These are phyloP conservation scores for Candida lessepsii DNA, from an alignment of 805 yeast species.

Conservation along the genomic window DNA sequence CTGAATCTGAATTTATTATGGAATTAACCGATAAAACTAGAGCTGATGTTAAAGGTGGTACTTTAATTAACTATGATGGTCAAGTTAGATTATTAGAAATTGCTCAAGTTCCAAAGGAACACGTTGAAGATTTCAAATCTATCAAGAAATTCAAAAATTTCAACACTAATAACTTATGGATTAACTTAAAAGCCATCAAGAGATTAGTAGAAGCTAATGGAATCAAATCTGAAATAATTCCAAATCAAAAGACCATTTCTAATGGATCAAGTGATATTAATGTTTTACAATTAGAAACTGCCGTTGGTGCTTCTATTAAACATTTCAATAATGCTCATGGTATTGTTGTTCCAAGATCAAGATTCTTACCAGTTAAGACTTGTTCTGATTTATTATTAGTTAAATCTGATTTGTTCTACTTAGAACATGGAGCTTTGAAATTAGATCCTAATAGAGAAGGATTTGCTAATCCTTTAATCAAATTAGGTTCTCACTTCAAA, in stretches of 20 bases:
- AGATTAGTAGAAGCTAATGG: constrained; percentile 82
- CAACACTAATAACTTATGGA: constrained; percentile 98
- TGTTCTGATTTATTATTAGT: constrained; percentile 92
- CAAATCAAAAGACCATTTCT: constrained; percentile 82
- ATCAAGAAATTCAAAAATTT: constrained; percentile 97
- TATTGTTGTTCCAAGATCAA: constrained; percentile 95
- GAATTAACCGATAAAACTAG: constrained; percentile 98
- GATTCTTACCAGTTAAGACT: constrained; percentile 97
- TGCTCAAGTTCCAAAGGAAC: constrained; percentile 98
- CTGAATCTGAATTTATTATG: constrained; percentile 94
- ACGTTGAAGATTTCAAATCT: constrained; percentile 95
- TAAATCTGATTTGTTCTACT: constrained; percentile 87
- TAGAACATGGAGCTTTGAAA: constrained; percentile 88
- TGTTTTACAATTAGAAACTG: constrained; percentile 95
- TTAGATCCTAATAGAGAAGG: constrained; percentile 85
- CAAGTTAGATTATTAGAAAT: constrained; percentile 91
- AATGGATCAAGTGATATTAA: constrained; percentile 75
- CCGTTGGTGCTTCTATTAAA: constrained; percentile 98
- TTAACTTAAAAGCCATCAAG: constrained; percentile 90
- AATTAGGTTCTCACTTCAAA: constrained; percentile 94
- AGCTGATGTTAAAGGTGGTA: constrained; percentile 99
- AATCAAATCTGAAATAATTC: constrained; percentile 90
- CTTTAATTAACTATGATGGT: constrained; percentile 93
- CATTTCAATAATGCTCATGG: constrained; percentile 95
- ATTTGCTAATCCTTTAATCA: constrained; percentile 89